Evolutionary conservation across 1,284 basidiomycete genomes (phyloP).

Genomic region (Puccinia triticina): DNA sequence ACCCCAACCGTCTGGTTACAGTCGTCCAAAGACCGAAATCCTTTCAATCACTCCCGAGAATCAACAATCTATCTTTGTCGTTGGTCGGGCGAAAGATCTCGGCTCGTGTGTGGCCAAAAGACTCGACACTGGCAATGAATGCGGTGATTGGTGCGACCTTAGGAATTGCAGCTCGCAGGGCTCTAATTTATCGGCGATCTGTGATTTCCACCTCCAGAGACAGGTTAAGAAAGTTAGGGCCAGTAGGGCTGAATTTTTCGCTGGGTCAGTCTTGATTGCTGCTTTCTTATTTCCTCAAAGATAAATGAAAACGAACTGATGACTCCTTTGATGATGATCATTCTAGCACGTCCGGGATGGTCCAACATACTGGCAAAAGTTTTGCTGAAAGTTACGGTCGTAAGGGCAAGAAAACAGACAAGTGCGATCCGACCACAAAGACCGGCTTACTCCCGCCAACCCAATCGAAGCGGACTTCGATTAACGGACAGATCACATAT

Average conservation of each 20-base stretch:
- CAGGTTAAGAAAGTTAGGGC: slow-evolving; percentile 43
- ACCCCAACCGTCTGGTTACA: slow-evolving; percentile 68
- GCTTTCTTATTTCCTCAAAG: not conserved
- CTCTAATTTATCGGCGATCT: slow-evolving; percentile 11
- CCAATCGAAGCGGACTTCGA: slow-evolving; percentile 7
- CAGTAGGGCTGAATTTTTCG: slow-evolving; percentile 48
- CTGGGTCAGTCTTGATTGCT: slow-evolving; percentile 21
- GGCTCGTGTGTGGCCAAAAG: slow-evolving; percentile 74
- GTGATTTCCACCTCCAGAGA: slow-evolving; percentile 48
- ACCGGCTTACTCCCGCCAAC: slow-evolving; percentile 30
- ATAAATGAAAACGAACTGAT: not conserved
- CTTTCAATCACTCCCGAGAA: slow-evolving; percentile 84
- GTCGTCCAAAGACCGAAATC: slow-evolving; percentile 67
- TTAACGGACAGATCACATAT: slow-evolving; percentile 45
- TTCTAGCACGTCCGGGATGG: slow-evolving; percentile 49
- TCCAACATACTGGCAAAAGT: slow-evolving; percentile 30
- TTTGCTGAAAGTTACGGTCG: slow-evolving; percentile 7
- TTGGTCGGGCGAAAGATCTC: slow-evolving; percentile 83
- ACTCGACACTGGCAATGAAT: slow-evolving; percentile 77
- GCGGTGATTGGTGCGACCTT: slow-evolving; percentile 84
- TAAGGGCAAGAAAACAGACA: slow-evolving; percentile 21
- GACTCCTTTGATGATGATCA: not conserved
- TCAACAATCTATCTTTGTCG: slow-evolving; percentile 74
- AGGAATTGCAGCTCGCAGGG: slow-evolving; percentile 58
- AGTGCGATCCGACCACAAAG: slow-evolving; percentile 36